Evolutionary conservation across 2,329 filamentous ascomycete genomes (phyloP), one percentile per base, ranked within the genome.

Genomic region (Alternaria sp.): DNA sequence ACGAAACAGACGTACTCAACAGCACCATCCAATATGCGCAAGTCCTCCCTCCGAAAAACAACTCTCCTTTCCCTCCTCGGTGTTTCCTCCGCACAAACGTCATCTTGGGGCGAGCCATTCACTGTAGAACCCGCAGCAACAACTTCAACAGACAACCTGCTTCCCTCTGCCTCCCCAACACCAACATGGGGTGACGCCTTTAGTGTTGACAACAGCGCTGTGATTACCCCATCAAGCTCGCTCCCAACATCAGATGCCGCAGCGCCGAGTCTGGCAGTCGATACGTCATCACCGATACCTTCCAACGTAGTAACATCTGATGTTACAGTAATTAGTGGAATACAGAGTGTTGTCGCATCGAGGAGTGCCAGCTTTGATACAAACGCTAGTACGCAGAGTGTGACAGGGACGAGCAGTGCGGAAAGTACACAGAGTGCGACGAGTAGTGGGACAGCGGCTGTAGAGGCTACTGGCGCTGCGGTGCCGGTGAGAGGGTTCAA

Each of bases 21-120:
- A 41, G 34, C 20, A 42, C 36, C 30, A 26, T 30, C 32, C 58
- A 66, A 58, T 39, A 70, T 69, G 66, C 62, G 59, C 28, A 51
- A 51, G 49, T 54, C 61, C 1, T 20, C 51, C 3, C 51, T 68
- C 38, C 18, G 36, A 18, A 58, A 46, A 26, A 56, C 64, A 26
- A 53, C 60, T 0, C 51, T 68, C 12, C 47, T 67, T 41, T 64
- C 66, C 41, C 59, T 70, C 30, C 48, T 69, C 7, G 59, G 62
- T 5, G 34, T 64, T 30, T 55, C 57, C 1, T 58, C 36, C 20
- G 54, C 62, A 2, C 61, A 69, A 60, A 67, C 61, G 30, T 47
- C 47, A 16, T 59, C 63, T 9, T 66, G 64, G 62, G 58, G 62
- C 28, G 54, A 65, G 16, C 65, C 68, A 3, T 70, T 68, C 48